Evolutionary conservation across 305 asterid genomes (phyloP), one percentile per base, ranked within the genome.

Genomic region (Ruellia speciosa): DNA sequence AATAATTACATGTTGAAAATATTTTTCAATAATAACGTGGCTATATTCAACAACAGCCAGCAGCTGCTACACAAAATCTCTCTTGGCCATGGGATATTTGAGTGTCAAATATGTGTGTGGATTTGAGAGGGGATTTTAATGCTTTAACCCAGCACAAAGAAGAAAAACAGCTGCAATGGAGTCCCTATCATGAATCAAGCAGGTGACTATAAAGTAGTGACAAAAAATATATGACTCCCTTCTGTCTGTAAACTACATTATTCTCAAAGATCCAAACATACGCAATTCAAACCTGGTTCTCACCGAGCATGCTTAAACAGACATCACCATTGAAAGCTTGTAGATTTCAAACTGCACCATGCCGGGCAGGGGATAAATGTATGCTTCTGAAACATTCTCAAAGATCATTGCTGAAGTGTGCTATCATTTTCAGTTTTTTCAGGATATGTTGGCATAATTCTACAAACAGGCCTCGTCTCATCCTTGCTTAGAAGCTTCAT

Each of bases 401-500:
- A 54, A 47, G 31, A 58, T 15, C 20, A 5, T 9, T 14, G 20
- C 9, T 9, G 8, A 15, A 16, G 52, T n/a, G 50, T 18, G 37
- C 57, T 62, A 64, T 17, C 69, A 48, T 48, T 34, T 59, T 74
- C 67, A 11, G 43, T 18, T 48, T 52, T n/a, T 41, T 76, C 81
- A 52, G 52, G 33, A 49, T 59, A 8, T 3, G 84, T 70, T 0
- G 95, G 68, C 81, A 65, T 77, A 65, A 90, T 75, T 86, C 83
- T 90, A 68, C 98, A 90, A 17, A 85, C 74, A 18, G 98, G 98
- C 76, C 82, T 67, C 0, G 63, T 66, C 52, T 82, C 89, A 18
- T 87, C 70, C 76, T 88, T 90, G 52, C 90, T 83, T 34, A 90
- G 80, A 69, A 85, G 95, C 84, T 83, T 84, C 90, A 88, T 52